Conservation (phyloP, 1,284 basidiomycete species). For the Grifola frondosa region DNA sequence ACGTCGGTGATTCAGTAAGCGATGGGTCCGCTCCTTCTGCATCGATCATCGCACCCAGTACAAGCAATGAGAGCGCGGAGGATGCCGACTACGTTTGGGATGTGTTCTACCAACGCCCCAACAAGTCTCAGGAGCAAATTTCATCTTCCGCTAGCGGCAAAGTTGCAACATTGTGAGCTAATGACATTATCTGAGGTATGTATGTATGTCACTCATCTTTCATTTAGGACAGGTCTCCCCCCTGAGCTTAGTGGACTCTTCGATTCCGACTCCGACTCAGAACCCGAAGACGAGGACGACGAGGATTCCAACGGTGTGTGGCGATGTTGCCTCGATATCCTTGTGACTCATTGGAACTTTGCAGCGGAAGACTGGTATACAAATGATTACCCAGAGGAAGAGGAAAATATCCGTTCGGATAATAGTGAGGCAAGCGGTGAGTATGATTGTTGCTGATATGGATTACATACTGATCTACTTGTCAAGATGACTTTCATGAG, state of each 20-base stretch:
- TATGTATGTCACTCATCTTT: conserved; percentile 6
- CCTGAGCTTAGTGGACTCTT: conserved; percentile 43
- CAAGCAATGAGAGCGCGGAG: conserved; percentile 14
- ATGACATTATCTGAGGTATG: background rate
- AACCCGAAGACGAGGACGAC: conserved; percentile 72
- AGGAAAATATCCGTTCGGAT: conserved; percentile 41
- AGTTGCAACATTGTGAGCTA: conserved; percentile 62
- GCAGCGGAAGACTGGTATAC: conserved; percentile 78
- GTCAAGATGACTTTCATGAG: conserved; percentile 22
- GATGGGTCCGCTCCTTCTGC: conserved; percentile 16
- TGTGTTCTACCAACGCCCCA: conserved; percentile 70
- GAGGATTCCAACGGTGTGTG: conserved; percentile 76
- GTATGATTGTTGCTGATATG: background rate
- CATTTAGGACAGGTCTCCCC: conserved; percentile 60
- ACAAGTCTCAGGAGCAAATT: conserved; percentile 57
- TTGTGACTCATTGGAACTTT: background rate
- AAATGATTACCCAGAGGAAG: conserved; percentile 80
- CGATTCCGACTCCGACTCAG: conserved; percentile 59
- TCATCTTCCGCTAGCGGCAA: conserved; percentile 43
- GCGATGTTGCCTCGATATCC: conserved; percentile 1
- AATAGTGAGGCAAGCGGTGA: conserved; percentile 43
- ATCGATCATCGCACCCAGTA: conserved; percentile 9
- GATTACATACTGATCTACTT: background rate
- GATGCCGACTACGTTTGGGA: conserved; percentile 75
- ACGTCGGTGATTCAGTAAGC: conserved; percentile 26